Evolutionary conservation across 2,329 filamentous ascomycete species (phyloP).

Genomic region (Claviceps sorghi): DNA sequence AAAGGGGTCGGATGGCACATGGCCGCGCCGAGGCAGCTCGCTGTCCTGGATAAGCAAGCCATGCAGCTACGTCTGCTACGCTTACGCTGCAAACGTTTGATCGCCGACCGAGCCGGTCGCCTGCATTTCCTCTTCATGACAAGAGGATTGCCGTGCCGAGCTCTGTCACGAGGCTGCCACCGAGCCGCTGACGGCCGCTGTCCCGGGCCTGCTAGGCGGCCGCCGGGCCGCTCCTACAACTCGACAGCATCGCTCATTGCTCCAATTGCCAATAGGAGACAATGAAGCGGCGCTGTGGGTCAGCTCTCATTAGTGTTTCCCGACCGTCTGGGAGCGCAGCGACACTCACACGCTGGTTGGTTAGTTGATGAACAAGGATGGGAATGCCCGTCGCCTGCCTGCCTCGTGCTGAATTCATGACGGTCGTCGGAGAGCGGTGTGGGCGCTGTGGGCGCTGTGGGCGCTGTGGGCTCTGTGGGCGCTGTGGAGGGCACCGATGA

Average conservation of each 20-base stretch:
- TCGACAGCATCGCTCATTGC: neutral
- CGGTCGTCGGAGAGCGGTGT: neutral
- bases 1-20: neutral
- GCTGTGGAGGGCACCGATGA: neutral
- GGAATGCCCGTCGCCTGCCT: neutral
- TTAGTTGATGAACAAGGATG: neutral
- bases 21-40: neutral
- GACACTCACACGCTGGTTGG: constrained; percentile 12
- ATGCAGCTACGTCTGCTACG: neutral
- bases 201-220: neutral
- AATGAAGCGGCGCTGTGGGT: constrained; percentile 17
- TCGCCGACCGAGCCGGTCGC: neutral
- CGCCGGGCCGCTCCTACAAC: neutral
- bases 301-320: constrained; percentile 14
- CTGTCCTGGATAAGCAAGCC: neutral
- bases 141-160: too few species aligned
- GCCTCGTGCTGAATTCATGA: neutral
- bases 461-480: neutral
- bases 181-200: neutral
- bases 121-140: neutral
- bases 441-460: neutral
- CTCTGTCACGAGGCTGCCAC: too few species aligned
- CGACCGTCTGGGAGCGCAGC: constrained; percentile 20
- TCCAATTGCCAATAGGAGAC: constrained; percentile 5
- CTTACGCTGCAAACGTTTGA: too few species aligned